Evolutionary conservation across 768 basidiomycete genomes (phyloP), one percentile per base, ranked within the genome.

Genomic region (Megacollybia marginata): DNA sequence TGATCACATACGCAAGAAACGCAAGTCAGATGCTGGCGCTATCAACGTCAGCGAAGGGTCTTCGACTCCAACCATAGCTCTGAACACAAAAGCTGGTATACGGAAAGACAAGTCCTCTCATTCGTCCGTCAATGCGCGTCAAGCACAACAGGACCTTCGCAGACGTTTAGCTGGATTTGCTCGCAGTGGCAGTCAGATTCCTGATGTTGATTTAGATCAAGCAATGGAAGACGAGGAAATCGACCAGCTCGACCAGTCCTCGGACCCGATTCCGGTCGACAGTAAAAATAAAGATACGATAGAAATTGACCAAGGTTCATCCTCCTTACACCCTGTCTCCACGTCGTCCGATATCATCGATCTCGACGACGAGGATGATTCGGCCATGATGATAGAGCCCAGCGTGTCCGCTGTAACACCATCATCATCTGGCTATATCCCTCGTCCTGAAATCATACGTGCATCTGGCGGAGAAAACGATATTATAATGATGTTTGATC

Each of bases 91-190:
- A 15, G 5, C 13, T 15, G 38, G 8, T 18, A 8, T 15, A 2
- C 13, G 8, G 18, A 18, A 13, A 15, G 18, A 40, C 13, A 18
- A 13, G 13, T 40, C 38, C 18, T 40, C 38, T 18, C 23, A 6
- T 28, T 28, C 23, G 23, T 28, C 23, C 23, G 23, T 28, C 23
- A 28, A 28, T 28, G 23, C 23, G 23, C 23, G 23, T 28, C 38
- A 40, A 8, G 15, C 38, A 8, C 38, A 47, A 28, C 28, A 48
- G 40, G 47, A 52, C 11, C 16, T 52, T 32, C 51, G 51, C 5
- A 31, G 35, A 5, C 46, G 47, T 23, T 74, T 89, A 50, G 71
- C 65, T 42, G 72, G 65, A 10, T 88, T 82, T 65, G 74, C 82
- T 10, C 69, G 79, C 54, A 60, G 59, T 33, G 80, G 79, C 35